Evolutionary conservation across 2,329 filamentous ascomycete species (phyloP).

Genomic region (Fusarium miscanthi): DNA sequence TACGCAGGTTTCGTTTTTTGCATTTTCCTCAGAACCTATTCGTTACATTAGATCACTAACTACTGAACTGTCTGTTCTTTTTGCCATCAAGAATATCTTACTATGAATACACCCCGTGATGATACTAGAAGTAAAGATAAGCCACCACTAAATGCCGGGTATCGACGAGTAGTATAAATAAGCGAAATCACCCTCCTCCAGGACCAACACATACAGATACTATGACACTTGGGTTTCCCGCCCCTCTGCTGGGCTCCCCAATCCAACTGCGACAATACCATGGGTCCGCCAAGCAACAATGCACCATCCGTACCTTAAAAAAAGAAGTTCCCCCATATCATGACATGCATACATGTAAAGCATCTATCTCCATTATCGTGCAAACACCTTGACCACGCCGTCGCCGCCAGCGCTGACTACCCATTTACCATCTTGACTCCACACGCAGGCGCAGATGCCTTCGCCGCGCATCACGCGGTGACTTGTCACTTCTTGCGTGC

Average conservation of each 20-base stretch:
- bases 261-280: conserved; percentile 27
- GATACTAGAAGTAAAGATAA: conserved; percentile 14
- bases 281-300: conserved; percentile 26
- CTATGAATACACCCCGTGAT: conserved; percentile 23
- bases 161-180: conserved; percentile 49
- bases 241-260: conserved; percentile 24
- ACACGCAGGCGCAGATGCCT: conserved; percentile 92
- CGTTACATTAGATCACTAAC: background rate
- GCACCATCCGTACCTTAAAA: conserved; percentile 11
- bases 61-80: background rate
- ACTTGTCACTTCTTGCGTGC: conserved; percentile 93
- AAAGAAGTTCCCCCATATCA: conserved; percentile 15
- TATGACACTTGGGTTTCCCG: conserved; percentile 28
- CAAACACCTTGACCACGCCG: conserved; percentile 93
- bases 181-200: conserved; percentile 29
- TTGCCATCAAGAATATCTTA: background rate
- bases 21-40: background rate
- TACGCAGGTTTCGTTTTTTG: conserved; percentile 11
- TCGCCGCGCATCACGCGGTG: conserved; percentile 96
- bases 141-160: conserved; percentile 47
- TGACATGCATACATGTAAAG: conserved; percentile 8
- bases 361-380: conserved; percentile 47
- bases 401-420: conserved; percentile 96
- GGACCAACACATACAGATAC: conserved; percentile 27
- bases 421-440: conserved; percentile 95